A percentile compares a stretch with the other conserved stretches of the same genome.
Conservation (phyloP, 345 rosid genomes). For the Hypericum perforatum region DNA sequence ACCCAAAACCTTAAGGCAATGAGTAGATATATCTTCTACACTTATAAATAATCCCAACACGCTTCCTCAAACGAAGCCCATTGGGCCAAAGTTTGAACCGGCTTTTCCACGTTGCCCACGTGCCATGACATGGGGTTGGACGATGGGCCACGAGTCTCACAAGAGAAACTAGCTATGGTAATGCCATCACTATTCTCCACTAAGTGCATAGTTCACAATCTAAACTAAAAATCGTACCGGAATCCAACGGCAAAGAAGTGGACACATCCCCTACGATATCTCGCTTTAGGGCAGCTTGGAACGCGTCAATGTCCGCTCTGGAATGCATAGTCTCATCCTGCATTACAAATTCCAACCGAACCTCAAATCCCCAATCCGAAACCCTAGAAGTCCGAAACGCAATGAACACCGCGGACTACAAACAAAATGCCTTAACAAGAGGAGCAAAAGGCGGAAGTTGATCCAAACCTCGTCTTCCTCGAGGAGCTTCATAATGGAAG, state of each 20-base stretch:
- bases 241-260: slow-evolving; percentile 38
- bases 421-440: neutral
- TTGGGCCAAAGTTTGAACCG: no score
- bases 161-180: no score
- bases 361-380: neutral
- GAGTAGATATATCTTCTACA: no score
- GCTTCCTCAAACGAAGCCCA: no score
- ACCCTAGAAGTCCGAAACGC: no score
- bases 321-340: slow-evolving; percentile 95
- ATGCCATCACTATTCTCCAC: no score
- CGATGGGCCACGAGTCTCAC: no score
- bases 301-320: slow-evolving; percentile 89
- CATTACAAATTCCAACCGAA: slow-evolving; percentile 3
- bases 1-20: no score
- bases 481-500: slow-evolving; percentile 74
- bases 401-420: neutral
- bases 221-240: slow-evolving; percentile 13
- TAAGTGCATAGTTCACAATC: neutral
- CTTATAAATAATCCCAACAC: no score
- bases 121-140: no score
- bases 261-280: slow-evolving; percentile 69
- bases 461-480: slow-evolving; percentile 81
- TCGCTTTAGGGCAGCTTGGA: slow-evolving; percentile 83
- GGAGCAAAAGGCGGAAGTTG: slow-evolving; percentile 5
- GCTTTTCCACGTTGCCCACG: no score